Conservation (phyloP, 2,329 filamentous ascomycete genomes). For the Colletotrichum noveboracense region DNA sequence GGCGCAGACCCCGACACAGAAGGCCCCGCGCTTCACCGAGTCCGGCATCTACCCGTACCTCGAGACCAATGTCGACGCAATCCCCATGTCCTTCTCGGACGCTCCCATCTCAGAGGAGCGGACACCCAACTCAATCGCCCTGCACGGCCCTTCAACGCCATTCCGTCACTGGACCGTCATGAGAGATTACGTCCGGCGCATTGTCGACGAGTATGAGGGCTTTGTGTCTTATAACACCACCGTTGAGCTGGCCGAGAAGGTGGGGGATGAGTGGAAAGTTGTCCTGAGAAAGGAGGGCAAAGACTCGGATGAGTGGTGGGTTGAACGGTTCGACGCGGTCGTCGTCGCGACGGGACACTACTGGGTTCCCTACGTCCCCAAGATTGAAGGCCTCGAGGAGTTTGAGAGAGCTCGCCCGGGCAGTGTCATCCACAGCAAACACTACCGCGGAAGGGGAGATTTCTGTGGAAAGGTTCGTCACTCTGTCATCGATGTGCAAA, state of each 20-base stretch:
- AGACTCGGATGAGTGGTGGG: conserved; percentile 63
- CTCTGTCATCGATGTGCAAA: not conserved
- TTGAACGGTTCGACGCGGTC: conserved; percentile 65
- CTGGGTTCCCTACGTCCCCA: conserved; percentile 60
- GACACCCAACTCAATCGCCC: conserved; percentile 31
- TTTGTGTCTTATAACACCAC: conserved; percentile 62
- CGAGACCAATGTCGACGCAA: conserved; percentile 67
- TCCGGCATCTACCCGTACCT: conserved; percentile 66
- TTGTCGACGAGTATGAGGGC: conserved; percentile 59
- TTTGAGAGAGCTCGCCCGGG: conserved; percentile 51
- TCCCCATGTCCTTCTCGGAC: conserved; percentile 65
- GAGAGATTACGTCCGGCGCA: conserved; percentile 54
- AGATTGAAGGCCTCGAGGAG: conserved; percentile 52
- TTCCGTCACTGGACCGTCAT: conserved; percentile 68
- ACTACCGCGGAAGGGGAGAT: conserved; percentile 51
- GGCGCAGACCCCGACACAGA: conserved; percentile 42
- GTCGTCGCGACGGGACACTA: conserved; percentile 67
- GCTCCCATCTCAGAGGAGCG: conserved; percentile 53
- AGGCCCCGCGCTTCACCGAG: conserved; percentile 55
- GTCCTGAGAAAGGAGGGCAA: conserved; percentile 48
- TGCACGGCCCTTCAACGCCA: conserved; percentile 62
- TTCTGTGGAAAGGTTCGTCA: conserved; percentile 49
- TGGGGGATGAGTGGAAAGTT: conserved; percentile 55
- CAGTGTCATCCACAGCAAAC: conserved; percentile 60
- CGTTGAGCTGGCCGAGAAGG: conserved; percentile 63